These are phyloP conservation scores for Spencermartinsiella europaea DNA, from an alignment of 805 yeast species.

Conservation along the genomic window DNA sequence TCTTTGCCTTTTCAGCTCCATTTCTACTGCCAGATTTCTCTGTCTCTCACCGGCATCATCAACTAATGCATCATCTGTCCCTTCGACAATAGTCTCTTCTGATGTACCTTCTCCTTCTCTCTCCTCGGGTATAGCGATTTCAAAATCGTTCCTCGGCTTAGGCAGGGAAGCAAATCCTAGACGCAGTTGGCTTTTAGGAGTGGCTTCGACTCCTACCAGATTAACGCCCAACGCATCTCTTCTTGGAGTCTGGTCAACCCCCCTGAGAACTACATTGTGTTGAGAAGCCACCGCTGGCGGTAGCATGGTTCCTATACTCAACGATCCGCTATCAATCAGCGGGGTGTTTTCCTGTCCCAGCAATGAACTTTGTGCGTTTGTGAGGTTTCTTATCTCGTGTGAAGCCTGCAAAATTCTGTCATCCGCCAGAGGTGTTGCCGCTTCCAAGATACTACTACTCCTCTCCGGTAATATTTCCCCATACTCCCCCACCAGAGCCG, in stretches of 20 bases:
- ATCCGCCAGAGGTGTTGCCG: constrained; percentile 24
- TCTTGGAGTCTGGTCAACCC: constrained; percentile 14
- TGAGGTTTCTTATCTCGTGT: constrained; percentile 32
- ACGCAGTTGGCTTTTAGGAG: constrained; percentile 18
- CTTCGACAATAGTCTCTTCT: constrained; percentile 12
- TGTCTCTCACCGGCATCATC: constrained; percentile 31
- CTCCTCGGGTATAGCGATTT: constrained; percentile 34
- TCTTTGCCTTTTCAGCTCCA: constrained; percentile 18
- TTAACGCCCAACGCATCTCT: constrained; percentile 22
- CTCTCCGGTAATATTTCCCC: neutral
- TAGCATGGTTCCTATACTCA: neutral
- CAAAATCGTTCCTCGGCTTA: constrained; percentile 36
- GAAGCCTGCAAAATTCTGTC: constrained; percentile 34
- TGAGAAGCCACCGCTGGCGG: constrained; percentile 7
- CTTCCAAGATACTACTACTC: neutral
- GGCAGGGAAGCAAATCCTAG: constrained; percentile 30
- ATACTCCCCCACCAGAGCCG: constrained; percentile 12
- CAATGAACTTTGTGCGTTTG: constrained; percentile 35
- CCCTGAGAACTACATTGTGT: neutral
- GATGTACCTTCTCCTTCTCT: constrained; percentile 16
- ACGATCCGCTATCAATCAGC: constrained; percentile 7
- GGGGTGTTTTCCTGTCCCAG: constrained; percentile 27
- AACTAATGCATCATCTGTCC: constrained; percentile 12
- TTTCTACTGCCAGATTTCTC: constrained; percentile 18
- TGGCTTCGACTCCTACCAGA: constrained; percentile 12